Evolutionary conservation across 2,329 filamentous ascomycete genomes (phyloP).

Genomic region (Xylaria sp.): DNA sequence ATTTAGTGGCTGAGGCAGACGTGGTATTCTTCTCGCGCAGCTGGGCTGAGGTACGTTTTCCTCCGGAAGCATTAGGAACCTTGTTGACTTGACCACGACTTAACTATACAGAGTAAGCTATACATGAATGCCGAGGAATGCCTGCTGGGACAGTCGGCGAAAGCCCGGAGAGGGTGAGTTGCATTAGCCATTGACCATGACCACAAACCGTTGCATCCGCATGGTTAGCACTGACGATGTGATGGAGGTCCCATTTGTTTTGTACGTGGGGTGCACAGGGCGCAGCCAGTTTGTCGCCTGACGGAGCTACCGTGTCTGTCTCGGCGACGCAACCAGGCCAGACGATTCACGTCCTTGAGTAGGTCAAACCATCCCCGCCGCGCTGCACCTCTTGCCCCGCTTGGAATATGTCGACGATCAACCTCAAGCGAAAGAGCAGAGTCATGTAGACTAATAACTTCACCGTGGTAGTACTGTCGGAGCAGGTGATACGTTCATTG

Average conservation of each 20-base stretch:
- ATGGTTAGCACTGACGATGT: slow-evolving; percentile 35
- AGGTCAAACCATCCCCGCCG: slow-evolving; percentile 43
- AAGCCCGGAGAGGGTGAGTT: slow-evolving; percentile 43
- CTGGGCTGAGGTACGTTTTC: slow-evolving; percentile 67
- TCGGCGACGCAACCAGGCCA: slow-evolving; percentile 49
- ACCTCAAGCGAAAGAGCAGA: not conserved
- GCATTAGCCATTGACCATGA: slow-evolving; percentile 27
- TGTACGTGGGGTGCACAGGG: slow-evolving; percentile 54
- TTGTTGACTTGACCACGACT: slow-evolving; percentile 24
- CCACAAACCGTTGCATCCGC: slow-evolving; percentile 32
- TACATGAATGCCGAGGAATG: slow-evolving; percentile 41
- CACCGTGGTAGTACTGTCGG: slow-evolving; percentile 64
- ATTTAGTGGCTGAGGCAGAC: slow-evolving; percentile 67
- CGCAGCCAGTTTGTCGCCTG: slow-evolving; percentile 50
- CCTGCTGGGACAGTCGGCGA: slow-evolving; percentile 40
- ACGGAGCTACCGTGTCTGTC: slow-evolving; percentile 46
- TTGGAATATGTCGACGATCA: not conserved
- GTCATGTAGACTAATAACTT: slow-evolving; percentile 22
- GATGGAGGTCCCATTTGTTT: slow-evolving; percentile 47
- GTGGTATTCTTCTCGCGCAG: slow-evolving; percentile 75
- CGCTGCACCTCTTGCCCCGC: slow-evolving; percentile 7
- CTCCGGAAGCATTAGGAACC: not conserved
- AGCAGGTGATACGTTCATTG: slow-evolving; percentile 77
- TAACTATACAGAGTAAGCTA: slow-evolving; percentile 36
- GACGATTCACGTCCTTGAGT: slow-evolving; percentile 62